Conservation (phyloP, 345 rosid species). For the Aquilaria sinensis region DNA sequence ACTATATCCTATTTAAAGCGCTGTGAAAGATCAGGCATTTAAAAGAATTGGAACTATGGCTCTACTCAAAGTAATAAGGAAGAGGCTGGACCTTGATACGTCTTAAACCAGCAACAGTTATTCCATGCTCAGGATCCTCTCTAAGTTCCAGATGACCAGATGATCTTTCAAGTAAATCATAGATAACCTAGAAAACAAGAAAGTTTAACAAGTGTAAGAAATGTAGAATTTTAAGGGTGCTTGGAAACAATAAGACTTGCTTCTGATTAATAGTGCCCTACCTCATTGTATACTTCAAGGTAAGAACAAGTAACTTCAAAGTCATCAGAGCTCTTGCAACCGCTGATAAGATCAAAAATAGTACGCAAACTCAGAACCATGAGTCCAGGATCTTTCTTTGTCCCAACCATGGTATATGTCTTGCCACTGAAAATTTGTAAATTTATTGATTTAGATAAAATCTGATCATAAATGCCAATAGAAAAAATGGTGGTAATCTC, state of each 20-base stretch:
- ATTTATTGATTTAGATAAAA: not conserved
- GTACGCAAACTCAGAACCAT: conserved; percentile 94
- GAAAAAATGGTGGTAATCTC: no score
- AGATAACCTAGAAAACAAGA: conserved; percentile 58
- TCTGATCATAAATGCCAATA: no score
- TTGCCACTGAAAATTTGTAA: conserved; percentile 55
- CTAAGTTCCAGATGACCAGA: conserved; percentile 93
- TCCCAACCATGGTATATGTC: conserved; percentile 97
- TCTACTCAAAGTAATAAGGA: conserved; percentile 4
- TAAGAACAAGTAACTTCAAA: conserved; percentile 92
- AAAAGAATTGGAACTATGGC: not conserved
- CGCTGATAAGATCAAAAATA: conserved; percentile 66
- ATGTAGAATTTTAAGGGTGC: not conserved
- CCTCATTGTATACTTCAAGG: conserved; percentile 96
- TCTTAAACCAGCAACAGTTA: conserved; percentile 81
- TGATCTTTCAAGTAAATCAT: conserved; percentile 89
- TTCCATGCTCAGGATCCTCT: conserved; percentile 94
- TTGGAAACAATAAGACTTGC: not conserved
- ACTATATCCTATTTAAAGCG: not conserved
- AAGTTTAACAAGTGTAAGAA: not conserved
- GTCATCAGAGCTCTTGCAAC: conserved; percentile 58
- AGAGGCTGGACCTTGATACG: conserved; percentile 65
- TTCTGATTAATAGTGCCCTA: conserved; percentile 19
- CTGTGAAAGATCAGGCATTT: not conserved
- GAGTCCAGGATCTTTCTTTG: conserved; percentile 81